Evolutionary conservation across 1,284 basidiomycete species (phyloP), one percentile per base, ranked within the genome.

Genomic region (Trametes sp.): DNA sequence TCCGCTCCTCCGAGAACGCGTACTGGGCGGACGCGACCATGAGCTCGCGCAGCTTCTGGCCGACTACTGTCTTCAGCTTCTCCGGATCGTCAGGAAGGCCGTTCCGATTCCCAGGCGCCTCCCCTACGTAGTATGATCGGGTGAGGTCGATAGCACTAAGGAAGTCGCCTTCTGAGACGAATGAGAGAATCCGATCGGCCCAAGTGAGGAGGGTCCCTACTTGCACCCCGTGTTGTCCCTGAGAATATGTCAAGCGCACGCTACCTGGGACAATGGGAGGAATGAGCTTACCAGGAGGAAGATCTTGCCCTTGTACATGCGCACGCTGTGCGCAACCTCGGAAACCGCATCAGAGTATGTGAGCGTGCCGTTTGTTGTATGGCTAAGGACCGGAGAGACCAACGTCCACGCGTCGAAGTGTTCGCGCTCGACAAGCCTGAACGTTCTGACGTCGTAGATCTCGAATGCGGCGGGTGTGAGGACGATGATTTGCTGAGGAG

Each of bases 1-100:
- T 89, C 19, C 96, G 89, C 11, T 98, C 95, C 69, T 98, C 94
- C 3, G 96, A 96, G 75, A 99, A 99, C 0, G 93, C 88, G 76
- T 97, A 98, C 31, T 84, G 86, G 35, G 93, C 83, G 0, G 97
- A 98, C 0, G 97, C 95, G 5, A 81, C 77, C 89, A 98, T 93
- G 48, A 98, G 84, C 66, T 93, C 93, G 36, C 82, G 85, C 63
- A 98, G 83, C 69, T 93, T 92, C 63, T 86, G 82, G 2, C 91
- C 94, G 38, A 98, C 88, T 33, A 94, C 80, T 13, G 77, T 75
- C 67, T 84, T 84, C 36, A 92, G 85, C 45, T 84, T 82, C 13
- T 76, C 74, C 0, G 79, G 75, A 56, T 90, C 84, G 44, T 87
- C 84, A 0, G 98, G 96, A 16, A 99, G 87, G 13, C 92, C 92